phyloP scores from a whole-genome alignment of 2,329 filamentous ascomycete species.

The Whalleya microplaca region DNA sequence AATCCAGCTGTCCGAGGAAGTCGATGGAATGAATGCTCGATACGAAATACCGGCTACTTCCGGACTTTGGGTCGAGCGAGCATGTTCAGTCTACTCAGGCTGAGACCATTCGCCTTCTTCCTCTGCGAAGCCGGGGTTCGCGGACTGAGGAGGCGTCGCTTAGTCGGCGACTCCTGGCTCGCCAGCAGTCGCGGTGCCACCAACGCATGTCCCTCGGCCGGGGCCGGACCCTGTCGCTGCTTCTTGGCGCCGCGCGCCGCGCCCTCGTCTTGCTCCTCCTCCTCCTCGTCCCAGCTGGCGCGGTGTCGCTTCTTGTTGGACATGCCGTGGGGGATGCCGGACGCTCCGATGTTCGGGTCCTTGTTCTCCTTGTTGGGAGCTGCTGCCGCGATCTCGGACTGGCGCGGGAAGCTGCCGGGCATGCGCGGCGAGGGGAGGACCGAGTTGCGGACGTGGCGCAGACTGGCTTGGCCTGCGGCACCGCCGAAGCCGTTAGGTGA shows the following conservation, averaged over 20 bases:
- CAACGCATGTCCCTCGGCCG: slow-evolving; percentile 56
- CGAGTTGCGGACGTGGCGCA: slow-evolving; percentile 63
- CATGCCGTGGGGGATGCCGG: slow-evolving; percentile 64
- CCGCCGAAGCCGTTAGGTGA: slow-evolving; percentile 59
- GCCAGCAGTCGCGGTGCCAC: slow-evolving; percentile 54
- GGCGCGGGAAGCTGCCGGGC: slow-evolving; percentile 59
- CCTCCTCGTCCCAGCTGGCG: slow-evolving; percentile 60
- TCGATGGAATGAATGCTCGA: not conserved
- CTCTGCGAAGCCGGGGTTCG: slow-evolving; percentile 44
- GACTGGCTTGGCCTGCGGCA: slow-evolving; percentile 61
- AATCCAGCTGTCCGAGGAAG: not conserved
- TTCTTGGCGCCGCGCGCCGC: slow-evolving; percentile 61
- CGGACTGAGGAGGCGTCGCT: slow-evolving; percentile 13
- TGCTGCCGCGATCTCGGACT: slow-evolving; percentile 24
- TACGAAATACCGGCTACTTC: slow-evolving; percentile 39
- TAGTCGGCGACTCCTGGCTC: slow-evolving; percentile 40
- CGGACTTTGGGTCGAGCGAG: slow-evolving; percentile 63
- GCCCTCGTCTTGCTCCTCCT: slow-evolving; percentile 50
- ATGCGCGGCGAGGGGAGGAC: slow-evolving; percentile 48
- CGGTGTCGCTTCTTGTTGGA: slow-evolving; percentile 68
- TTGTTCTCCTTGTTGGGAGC: slow-evolving; percentile 42
- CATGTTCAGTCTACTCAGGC: slow-evolving; percentile 63
- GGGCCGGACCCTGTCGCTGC: slow-evolving; percentile 51
- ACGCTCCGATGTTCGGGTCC: slow-evolving; percentile 31
- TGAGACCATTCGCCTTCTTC: slow-evolving; percentile 54